A percentile compares a stretch with the other conserved stretches of the same genome.
phyloP scores from a whole-genome alignment of 257 asterid genomes.

The Hygrophila difformis region DNA sequence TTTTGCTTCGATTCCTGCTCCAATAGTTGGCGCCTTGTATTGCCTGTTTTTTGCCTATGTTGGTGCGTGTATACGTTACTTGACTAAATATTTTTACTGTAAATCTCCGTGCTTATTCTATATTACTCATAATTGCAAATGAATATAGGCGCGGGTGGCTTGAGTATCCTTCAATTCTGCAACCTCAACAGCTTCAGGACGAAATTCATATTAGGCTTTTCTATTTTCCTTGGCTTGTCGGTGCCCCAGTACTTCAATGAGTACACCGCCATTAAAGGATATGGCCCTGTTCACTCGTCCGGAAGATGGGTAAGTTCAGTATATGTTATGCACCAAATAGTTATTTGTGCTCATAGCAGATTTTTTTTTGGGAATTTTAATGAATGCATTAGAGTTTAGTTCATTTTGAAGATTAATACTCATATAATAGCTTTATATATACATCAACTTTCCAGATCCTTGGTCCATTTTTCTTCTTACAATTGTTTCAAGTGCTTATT shows the following conservation, averaged over 20 bases:
- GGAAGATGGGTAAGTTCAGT: background rate
- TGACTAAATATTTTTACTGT: background rate
- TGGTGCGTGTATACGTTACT: background rate
- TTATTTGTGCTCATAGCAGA: no score
- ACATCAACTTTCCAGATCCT: no score
- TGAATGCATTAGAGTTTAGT: no score
- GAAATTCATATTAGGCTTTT: background rate
- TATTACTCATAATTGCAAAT: background rate
- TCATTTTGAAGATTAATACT: no score
- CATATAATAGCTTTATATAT: no score
- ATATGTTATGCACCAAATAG: no score
- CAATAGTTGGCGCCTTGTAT: background rate
- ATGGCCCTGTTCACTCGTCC: background rate
- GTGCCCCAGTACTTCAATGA: background rate
- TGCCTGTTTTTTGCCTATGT: background rate
- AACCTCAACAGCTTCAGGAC: background rate
- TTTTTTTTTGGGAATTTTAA: no score
- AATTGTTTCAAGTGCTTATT: no score
- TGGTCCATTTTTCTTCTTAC: no score
- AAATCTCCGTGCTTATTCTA: no score
- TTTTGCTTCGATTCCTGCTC: background rate
- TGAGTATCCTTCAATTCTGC: background rate
- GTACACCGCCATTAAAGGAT: background rate
- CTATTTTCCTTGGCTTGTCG: background rate
- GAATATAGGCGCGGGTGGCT: background rate